Conservation (phyloP, 2,329 filamentous ascomycete species). For the Xylariaceae sp. region DNA sequence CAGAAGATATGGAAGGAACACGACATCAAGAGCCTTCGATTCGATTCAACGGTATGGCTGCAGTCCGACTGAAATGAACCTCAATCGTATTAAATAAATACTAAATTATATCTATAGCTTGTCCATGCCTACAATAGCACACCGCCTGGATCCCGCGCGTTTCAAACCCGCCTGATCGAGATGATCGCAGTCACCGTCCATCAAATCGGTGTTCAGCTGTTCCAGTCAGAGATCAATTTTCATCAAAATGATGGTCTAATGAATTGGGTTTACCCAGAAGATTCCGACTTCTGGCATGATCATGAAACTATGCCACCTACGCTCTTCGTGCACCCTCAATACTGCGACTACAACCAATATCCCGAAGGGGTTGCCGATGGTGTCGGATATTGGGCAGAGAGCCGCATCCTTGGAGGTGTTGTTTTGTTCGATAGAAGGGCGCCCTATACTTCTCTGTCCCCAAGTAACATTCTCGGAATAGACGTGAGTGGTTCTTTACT, state of each 20-base stretch:
- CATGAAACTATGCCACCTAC: slow-evolving; percentile 4
- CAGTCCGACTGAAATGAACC: no score
- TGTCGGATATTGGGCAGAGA: slow-evolving; percentile 28
- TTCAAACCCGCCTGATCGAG: neutral
- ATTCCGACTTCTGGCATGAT: neutral
- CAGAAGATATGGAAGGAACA: neutral
- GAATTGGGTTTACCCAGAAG: neutral
- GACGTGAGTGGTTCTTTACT: neutral
- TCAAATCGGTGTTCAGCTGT: neutral
- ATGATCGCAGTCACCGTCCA: neutral
- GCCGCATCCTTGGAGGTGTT: slow-evolving; percentile 24
- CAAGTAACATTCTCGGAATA: neutral
- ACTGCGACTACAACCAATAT: slow-evolving; percentile 18
- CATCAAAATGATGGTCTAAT: neutral
- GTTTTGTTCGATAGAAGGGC: slow-evolving; percentile 24
- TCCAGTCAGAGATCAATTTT: neutral
- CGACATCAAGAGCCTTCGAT: neutral
- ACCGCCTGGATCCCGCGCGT: neutral
- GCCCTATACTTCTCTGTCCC: neutral
- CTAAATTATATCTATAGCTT: neutral
- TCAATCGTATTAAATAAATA: no score
- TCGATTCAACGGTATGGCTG: neutral
- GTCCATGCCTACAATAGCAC: neutral
- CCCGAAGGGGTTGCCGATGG: slow-evolving; percentile 23
- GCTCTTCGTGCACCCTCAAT: slow-evolving; percentile 17